Percentiles rank a stretch among this genome's conserved stretches.
phyloP scores from a whole-genome alignment of 768 basidiomycete genomes.

The Pisolithus sp. region DNA sequence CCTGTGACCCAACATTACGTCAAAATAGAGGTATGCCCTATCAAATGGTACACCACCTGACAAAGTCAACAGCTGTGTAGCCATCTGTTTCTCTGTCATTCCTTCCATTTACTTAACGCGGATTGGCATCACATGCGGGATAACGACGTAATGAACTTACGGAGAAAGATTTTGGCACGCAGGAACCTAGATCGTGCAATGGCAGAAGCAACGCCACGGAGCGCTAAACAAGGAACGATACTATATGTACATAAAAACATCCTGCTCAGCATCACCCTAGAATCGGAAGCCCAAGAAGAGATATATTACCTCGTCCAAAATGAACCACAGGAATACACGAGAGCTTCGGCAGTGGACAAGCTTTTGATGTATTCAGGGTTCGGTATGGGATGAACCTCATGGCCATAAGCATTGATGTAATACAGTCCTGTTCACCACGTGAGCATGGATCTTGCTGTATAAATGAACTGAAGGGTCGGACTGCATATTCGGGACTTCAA shows the following conservation, averaged over 20 bases:
- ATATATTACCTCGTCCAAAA: conserved; percentile 78
- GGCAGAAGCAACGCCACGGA: conserved; percentile 69
- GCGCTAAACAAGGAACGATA: conserved; percentile 86
- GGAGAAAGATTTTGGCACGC: conserved; percentile 75
- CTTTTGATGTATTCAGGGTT: conserved; percentile 73
- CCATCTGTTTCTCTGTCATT: conserved; percentile 90
- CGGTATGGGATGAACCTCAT: conserved; percentile 85
- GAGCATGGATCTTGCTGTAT: no score
- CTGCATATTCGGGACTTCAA: conserved; percentile 58
- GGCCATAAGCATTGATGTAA: conserved; percentile 88
- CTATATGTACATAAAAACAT: conserved; percentile 31
- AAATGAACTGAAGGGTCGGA: conserved; percentile 32
- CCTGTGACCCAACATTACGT: conserved; percentile 30
- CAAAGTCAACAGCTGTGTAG: conserved; percentile 80
- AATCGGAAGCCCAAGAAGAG: conserved; percentile 1
- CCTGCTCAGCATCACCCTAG: conserved; percentile 3
- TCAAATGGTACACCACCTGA: conserved; percentile 43
- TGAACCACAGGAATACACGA: conserved; percentile 92
- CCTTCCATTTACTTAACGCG: conserved; percentile 65
- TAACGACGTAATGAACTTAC: conserved; percentile 40
- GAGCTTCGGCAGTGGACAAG: conserved; percentile 51
- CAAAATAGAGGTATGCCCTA: conserved; percentile 1
- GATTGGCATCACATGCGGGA: conserved; percentile 1
- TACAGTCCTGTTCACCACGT: conserved; percentile 48
- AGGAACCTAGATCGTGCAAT: conserved; percentile 71